These are phyloP conservation scores for Malassezia dermatis DNA, from an alignment of 1,284 basidiomycete species.

Conservation along the genomic window DNA sequence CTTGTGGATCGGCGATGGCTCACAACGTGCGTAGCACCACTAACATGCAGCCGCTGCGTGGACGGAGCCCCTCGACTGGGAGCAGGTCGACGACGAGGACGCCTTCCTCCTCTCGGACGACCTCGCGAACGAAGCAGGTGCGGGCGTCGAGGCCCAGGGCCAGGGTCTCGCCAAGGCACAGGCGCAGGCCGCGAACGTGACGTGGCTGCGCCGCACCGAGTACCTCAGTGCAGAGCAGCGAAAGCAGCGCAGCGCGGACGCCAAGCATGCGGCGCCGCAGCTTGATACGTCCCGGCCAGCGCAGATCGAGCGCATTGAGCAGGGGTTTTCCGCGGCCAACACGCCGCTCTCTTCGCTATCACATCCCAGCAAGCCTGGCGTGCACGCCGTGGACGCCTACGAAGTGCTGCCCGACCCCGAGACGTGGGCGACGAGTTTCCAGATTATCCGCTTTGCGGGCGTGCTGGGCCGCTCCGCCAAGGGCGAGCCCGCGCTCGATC, in stretches of 20 bases:
- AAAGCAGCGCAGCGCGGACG: constrained; percentile 21
- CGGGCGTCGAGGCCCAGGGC: neutral
- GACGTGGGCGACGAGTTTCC: constrained; percentile 43
- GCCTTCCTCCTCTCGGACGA: constrained; percentile 36
- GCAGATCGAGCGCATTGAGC: constrained; percentile 38
- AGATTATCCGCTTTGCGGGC: constrained; percentile 43
- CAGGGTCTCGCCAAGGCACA: neutral
- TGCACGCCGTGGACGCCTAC: constrained; percentile 36
- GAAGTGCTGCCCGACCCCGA: constrained; percentile 44
- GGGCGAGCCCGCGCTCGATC: constrained; percentile 27
- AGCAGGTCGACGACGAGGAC: constrained; percentile 34
- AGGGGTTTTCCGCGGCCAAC: constrained; percentile 33
- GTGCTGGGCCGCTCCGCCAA: constrained; percentile 31
- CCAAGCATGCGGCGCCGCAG: constrained; percentile 21
- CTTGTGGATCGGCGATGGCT: constrained; percentile 32
- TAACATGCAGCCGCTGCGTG: neutral
- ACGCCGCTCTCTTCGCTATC: constrained; percentile 25
- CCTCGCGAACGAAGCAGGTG: neutral
- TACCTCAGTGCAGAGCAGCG: constrained; percentile 40
- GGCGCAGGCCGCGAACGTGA: constrained; percentile 31
- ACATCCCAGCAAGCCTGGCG: constrained; percentile 38
- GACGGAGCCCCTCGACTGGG: constrained; percentile 15
- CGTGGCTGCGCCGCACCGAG: constrained; percentile 44
- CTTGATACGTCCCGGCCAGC: constrained; percentile 35
- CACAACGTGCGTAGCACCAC: neutral